Conservation (phyloP, 352 stramenopile species). For the Phytophthora litchii region DNA sequence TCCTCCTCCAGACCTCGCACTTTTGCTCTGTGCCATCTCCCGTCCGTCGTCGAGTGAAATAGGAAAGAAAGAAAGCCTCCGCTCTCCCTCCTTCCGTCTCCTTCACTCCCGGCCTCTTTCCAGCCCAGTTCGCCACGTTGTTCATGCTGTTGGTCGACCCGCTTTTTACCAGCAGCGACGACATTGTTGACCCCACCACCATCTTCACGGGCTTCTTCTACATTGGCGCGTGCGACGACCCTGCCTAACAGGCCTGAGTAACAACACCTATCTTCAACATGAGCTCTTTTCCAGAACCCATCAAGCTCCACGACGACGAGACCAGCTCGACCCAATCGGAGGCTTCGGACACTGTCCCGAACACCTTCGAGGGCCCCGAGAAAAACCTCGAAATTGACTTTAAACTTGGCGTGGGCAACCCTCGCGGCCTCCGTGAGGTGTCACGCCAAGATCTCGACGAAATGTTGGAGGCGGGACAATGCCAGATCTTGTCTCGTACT, state of each 20-base stretch:
- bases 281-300: conserved; percentile 71
- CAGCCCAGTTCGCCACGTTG: conserved; percentile 42
- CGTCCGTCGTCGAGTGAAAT: conserved; percentile 10
- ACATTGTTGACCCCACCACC: conserved; percentile 88
- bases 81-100: conserved; percentile 14
- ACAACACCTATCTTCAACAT: conserved; percentile 18
- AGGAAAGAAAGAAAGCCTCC: conserved; percentile 27
- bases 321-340: conserved; percentile 79
- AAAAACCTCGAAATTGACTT: conserved; percentile 98
- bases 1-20: background rate
- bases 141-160: conserved; percentile 84
- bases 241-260: conserved; percentile 68
- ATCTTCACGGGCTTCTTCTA: conserved; percentile 93
- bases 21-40: background rate
- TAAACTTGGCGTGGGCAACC: conserved; percentile 59
- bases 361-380: conserved; percentile 98
- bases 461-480: conserved; percentile 95
- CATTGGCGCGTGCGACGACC: conserved; percentile 90
- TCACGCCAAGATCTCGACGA: conserved; percentile 88
- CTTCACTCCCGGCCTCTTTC: conserved; percentile 21
- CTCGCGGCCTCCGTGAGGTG: conserved; percentile 92
- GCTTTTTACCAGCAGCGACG: conserved; percentile 75
- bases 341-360: conserved; percentile 56
- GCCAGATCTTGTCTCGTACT: conserved; percentile 96
- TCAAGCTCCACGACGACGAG: conserved; percentile 70